Conservation (phyloP, 768 basidiomycete species). For the Russula virescens region DNA sequence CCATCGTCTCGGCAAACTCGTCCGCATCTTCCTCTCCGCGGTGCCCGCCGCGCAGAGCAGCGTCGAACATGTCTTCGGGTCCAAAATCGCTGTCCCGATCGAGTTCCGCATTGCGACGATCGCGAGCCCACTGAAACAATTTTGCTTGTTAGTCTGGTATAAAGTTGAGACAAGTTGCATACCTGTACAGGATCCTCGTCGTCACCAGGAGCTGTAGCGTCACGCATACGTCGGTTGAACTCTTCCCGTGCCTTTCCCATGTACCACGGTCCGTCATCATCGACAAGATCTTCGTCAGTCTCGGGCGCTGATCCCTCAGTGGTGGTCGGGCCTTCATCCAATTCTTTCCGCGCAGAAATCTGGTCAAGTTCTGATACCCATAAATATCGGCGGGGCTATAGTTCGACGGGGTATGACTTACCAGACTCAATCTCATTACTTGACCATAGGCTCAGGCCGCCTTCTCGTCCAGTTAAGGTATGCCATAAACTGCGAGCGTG, state of each 20-base stretch:
- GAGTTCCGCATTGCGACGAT: conserved; percentile 62
- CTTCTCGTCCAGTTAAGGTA: conserved; percentile 52
- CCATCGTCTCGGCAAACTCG: conserved; percentile 74
- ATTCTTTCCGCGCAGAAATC: conserved; percentile 14
- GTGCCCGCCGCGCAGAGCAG: conserved; percentile 49
- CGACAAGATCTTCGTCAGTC: conserved; percentile 29
- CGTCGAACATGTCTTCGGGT: conserved; percentile 81
- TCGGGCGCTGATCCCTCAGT: conserved; percentile 13
- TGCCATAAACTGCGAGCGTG: conserved; percentile 83
- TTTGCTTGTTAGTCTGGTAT: not conserved
- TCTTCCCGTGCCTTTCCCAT: conserved; percentile 78
- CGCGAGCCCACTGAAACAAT: conserved; percentile 65
- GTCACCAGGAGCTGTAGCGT: conserved; percentile 39
- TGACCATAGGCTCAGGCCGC: conserved; percentile 63
- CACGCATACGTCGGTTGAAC: conserved; percentile 51
- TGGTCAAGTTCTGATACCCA: not conserved
- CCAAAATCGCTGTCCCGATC: conserved; percentile 71
- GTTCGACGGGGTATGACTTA: conserved; percentile 10
- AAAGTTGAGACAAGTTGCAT: not conserved
- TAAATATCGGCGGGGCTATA: not conserved
- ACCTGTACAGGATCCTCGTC: conserved; percentile 76
- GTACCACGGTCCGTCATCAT: conserved; percentile 73
- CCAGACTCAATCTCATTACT: conserved; percentile 46
- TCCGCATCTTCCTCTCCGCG: conserved; percentile 60
- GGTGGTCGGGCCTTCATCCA: conserved; percentile 13